Evolutionary conservation across 2,329 filamentous ascomycete genomes (phyloP), one percentile per base, ranked within the genome.

Genomic region (Curvularia spicifera): DNA sequence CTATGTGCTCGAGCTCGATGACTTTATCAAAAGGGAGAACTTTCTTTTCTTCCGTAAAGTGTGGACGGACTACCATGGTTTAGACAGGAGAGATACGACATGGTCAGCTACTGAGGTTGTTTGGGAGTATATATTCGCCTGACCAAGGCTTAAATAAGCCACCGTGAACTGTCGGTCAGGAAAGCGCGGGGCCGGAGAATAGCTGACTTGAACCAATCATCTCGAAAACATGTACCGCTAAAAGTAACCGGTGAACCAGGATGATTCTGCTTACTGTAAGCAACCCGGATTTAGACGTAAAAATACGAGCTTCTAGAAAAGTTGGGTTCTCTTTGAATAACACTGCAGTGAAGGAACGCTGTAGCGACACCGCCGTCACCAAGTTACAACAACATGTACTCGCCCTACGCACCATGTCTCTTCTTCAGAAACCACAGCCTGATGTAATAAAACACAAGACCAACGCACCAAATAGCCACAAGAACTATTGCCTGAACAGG

Each of bases 1-100:
- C 74, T 54, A 80, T 76, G 55, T 69, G 77, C 53, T 80, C 76
- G 1, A 81, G 68, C 42, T 72, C 66, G 53, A 81, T 75, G 28
- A 80, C 67, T 39, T 79, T 76, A 33, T 73, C 71, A 56, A 81
- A 80, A 1, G 78, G 73, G 2, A 77, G 69, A 29, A 71, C 69
- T 22, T 65, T 54, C 28, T 61, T 64, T 2, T 67, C 57, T 8
- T 60, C 44, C 8, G 71, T 69, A 43, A 68, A 72, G 45, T 73
- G 72, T 1, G 68, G 66, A n/a, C 63, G 61, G 13, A 69, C 66
- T 1, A 68, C 64, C 71, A 73, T 74, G 20, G 15, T 31, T 15
- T 35, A 12, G 12, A 15, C 12, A 13, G 12, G 33, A 12, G 33
- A 20, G 12, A 4, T 20, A 8, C 5, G 15, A 13, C 4, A 46